phyloP scores from a whole-genome alignment of 768 basidiomycete genomes.

The Leccinum variicolor region DNA sequence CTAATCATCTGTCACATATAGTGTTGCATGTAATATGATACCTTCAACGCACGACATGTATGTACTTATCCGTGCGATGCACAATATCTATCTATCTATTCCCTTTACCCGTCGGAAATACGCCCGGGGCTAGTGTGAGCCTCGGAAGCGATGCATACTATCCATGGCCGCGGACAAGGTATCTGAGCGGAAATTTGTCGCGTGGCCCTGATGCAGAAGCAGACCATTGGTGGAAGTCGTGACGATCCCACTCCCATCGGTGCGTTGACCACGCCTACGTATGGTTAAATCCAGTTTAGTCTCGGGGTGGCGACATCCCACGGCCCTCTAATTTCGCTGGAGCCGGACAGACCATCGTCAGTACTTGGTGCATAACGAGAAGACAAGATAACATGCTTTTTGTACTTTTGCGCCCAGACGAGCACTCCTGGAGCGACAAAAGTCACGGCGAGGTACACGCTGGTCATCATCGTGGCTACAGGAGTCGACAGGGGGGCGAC shows the following conservation, averaged over 20 bases:
- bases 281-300: conserved; percentile 41
- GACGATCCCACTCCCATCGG: conserved; percentile 29
- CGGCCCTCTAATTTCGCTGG: conserved; percentile 84
- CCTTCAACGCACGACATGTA: conserved; percentile 25
- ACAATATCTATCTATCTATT: conserved; percentile 4
- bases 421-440: conserved; percentile 72
- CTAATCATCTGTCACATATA: conserved; percentile 33
- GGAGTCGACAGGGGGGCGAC: conserved; percentile 53
- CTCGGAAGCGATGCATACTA: not conserved
- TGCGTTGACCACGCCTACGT: conserved; percentile 23
- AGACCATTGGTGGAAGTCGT: conserved; percentile 21
- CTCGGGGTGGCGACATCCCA: conserved; percentile 88
- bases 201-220: conserved; percentile 12
- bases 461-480: conserved; percentile 50
- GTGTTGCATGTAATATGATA: conserved; percentile 40
- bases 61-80: conserved; percentile 6
- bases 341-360: conserved; percentile 11
- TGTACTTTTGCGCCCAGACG: conserved; percentile 84
- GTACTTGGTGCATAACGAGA: conserved; percentile 7
- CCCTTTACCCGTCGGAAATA: conserved; percentile 12
- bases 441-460: conserved; percentile 53
- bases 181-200: conserved; percentile 24
- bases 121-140: conserved; percentile 1
- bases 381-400: conserved; percentile 57
- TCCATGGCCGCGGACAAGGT: conserved; percentile 26